Evolutionary conservation across 129 eudicot species (phyloP), one percentile per base, ranked within the genome.

Genomic region (Glebionis coronaria): DNA sequence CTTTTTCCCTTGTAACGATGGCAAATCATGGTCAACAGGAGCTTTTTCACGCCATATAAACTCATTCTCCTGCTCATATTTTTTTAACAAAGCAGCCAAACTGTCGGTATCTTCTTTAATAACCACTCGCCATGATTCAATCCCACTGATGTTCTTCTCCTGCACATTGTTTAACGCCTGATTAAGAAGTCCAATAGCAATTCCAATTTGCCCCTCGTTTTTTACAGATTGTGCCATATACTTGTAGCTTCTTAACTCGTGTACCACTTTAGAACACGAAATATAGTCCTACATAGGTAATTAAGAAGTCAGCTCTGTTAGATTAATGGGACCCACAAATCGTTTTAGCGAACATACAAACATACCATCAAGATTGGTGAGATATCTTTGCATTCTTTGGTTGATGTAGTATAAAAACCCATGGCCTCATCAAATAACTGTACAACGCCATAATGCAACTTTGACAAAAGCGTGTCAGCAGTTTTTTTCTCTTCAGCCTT

Each of bases 401-500:
- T 71, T 69, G 80, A 67, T 29, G 73, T 52, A 15, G 59, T 63
- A 42, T 74, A 61, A 69, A 59, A 44, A 21, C 29, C 49, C 13
- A 44, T 51, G 14, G 92, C 95, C 79, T 90, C 95, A 18, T 73
- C 74, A 12, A 90, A 77, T 23, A 82, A 78, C 21, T 84, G 85
- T 59, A 68, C 79, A 35, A 87, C 80, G 53, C 95, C 97, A 61
- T 49, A 78, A 55, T 90, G 84, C 81, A 90, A 46, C 74, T 90
- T 90, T 14, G 90, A 69, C 67, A 87, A 70, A 65, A 84, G 87
- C 45, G 84, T 78, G 8, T 58, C 80, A 13, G 86, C 67, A 27
- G 71, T 80, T 56, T 73, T 73, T 65, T 80, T 84, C 69, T 77
- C 85, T 69, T 87, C 92, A 28, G 86, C 92, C 86, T 84, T 84